Percentiles rank a stretch among this genome's conserved stretches.
phyloP scores from a whole-genome alignment of 1,139 yeast genomes.

The Wickerhamomyces sp. region DNA sequence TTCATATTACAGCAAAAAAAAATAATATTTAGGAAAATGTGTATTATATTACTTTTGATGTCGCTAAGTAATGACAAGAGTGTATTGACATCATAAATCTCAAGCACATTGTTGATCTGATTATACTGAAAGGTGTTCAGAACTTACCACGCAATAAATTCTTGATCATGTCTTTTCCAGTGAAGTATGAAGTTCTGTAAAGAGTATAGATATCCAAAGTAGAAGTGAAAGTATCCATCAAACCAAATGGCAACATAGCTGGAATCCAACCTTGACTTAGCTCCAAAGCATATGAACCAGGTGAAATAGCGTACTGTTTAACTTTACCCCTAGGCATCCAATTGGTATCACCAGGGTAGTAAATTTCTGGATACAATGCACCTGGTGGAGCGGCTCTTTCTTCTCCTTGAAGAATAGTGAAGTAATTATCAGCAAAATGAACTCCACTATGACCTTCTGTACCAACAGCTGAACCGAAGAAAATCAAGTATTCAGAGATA shows the following conservation, averaged over 20 bases:
- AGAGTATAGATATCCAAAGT: slow-evolving; percentile 76
- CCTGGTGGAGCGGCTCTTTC: slow-evolving; percentile 69
- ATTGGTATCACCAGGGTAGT: slow-evolving; percentile 78
- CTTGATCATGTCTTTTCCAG: slow-evolving; percentile 71
- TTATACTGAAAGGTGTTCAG: too few relatives aligned
- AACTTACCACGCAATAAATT: slow-evolving; percentile 67
- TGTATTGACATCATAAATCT: too few relatives aligned
- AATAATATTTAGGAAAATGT: too few relatives aligned
- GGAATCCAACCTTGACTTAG: slow-evolving; percentile 99
- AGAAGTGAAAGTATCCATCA: slow-evolving; percentile 71
- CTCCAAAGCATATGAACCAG: slow-evolving; percentile 82
- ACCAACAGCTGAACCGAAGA: slow-evolving; percentile 85
- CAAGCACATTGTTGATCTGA: too few relatives aligned
- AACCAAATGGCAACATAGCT: slow-evolving; percentile 94
- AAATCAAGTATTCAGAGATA: slow-evolving; percentile 83
- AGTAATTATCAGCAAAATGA: slow-evolving; percentile 94
- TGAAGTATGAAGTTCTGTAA: slow-evolving; percentile 60
- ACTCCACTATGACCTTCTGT: slow-evolving; percentile 96
- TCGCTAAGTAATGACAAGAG: too few relatives aligned
- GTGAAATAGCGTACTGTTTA: slow-evolving; percentile 83
- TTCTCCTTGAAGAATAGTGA: slow-evolving; percentile 77
- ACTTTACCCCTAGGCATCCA: slow-evolving; percentile 65
- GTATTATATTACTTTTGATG: too few relatives aligned
- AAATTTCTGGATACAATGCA: slow-evolving; percentile 57
- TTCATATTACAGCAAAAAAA: too few relatives aligned